These are phyloP conservation scores for Rhododendron ovatum DNA, from an alignment of 148 eudicot genomes.

Conservation along the genomic window DNA sequence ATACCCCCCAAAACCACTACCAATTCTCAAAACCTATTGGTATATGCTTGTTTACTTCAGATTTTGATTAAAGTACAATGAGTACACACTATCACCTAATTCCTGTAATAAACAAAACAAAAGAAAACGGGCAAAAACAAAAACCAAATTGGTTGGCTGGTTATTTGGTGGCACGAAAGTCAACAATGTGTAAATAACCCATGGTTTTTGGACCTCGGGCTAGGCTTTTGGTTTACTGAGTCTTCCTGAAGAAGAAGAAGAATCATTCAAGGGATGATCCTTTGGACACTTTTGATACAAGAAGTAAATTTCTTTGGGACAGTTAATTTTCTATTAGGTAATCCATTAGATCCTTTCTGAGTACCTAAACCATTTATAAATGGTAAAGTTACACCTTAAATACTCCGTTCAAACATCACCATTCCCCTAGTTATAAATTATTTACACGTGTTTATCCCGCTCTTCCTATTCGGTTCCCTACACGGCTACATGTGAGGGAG, in stretches of 20 bases:
- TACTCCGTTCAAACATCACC: not conserved
- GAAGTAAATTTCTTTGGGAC: not conserved
- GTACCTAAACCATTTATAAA: not conserved
- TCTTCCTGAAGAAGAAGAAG: not conserved
- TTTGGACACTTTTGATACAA: not conserved
- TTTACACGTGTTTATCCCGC: not conserved
- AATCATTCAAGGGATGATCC: not conserved
- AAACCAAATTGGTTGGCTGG: not conserved
- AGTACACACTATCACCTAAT: too few relatives aligned
- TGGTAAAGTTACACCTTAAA: not conserved
- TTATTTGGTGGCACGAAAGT: not conserved
- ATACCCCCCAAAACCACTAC: not conserved
- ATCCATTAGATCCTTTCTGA: not conserved
- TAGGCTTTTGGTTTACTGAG: not conserved
- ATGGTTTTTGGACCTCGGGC: not conserved
- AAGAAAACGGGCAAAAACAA: too few relatives aligned
- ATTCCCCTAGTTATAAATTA: not conserved
- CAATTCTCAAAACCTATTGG: not conserved
- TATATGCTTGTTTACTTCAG: not conserved
- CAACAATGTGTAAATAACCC: not conserved
- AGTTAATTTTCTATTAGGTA: not conserved
- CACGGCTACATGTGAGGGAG: not conserved
- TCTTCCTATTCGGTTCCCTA: not conserved
- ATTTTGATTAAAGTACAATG: not conserved
- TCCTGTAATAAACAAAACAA: not conserved